These are phyloP conservation scores for Domatiomyces globalis DNA, from an alignment of 2,329 filamentous ascomycete genomes.

Conservation along the genomic window DNA sequence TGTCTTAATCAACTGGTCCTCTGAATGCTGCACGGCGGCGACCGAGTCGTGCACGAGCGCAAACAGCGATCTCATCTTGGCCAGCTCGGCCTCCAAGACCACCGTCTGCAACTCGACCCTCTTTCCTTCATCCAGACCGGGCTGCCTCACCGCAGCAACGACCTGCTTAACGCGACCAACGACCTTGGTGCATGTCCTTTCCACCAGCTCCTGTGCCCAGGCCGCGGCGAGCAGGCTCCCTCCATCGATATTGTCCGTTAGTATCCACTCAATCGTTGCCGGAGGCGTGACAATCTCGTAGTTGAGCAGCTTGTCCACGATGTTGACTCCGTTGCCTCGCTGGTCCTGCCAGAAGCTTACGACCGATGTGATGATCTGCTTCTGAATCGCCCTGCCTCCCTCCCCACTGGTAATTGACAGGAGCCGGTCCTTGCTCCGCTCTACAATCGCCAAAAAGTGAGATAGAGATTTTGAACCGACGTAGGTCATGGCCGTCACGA, in stretches of 20 bases:
- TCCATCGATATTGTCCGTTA: conserved; percentile 51
- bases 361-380: conserved; percentile 80
- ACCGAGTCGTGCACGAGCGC: conserved; percentile 65
- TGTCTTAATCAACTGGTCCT: conserved; percentile 49
- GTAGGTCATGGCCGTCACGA: conserved; percentile 84
- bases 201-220: conserved; percentile 80
- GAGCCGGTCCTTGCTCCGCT: conserved; percentile 81
- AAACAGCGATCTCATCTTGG: conserved; percentile 67
- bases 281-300: conserved; percentile 84
- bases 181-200: conserved; percentile 79
- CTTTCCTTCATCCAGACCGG: conserved; percentile 40
- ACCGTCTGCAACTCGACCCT: conserved; percentile 46
- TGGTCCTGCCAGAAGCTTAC: conserved; percentile 90
- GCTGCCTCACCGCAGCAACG: conserved; percentile 46
- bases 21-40: conserved; percentile 50
- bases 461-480: conserved; percentile 92
- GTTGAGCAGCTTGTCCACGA: conserved; percentile 93
- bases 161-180: conserved; percentile 75
- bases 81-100: conserved; percentile 53
- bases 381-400: conserved; percentile 58
- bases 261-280: conserved; percentile 78
- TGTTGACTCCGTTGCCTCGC: conserved; percentile 78
- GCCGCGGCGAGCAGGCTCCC: conserved; percentile 56
- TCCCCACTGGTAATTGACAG: conserved; percentile 53
- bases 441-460: conserved; percentile 88